Conservation (phyloP, 1,139 yeast genomes). For the Geotrichum fermentans region DNA sequence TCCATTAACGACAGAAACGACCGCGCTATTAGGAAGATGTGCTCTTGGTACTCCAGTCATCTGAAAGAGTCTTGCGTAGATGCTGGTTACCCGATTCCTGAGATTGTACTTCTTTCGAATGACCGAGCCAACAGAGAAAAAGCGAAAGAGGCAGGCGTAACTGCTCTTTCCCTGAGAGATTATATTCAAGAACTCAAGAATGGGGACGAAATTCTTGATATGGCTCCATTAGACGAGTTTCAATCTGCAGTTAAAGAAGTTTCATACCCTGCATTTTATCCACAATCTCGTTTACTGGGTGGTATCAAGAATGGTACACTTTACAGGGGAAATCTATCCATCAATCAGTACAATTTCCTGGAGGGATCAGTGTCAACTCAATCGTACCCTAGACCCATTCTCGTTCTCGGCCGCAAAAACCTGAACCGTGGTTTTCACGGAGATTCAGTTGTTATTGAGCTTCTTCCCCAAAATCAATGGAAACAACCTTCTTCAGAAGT, state of each 20-base stretch:
- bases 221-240: conserved; percentile 58
- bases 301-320: conserved; percentile 84
- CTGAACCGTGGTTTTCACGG: conserved; percentile 89
- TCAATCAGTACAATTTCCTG: conserved; percentile 79
- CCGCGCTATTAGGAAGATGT: conserved; percentile 75
- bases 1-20: conserved; percentile 87
- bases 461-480: conserved; percentile 85
- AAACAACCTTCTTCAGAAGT: conserved; percentile 75
- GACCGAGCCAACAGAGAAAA: conserved; percentile 63
- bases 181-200: conserved; percentile 72
- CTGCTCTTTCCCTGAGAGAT: conserved; percentile 53
- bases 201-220: conserved; percentile 71
- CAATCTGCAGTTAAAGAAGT: conserved; percentile 45
- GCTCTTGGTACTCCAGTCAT: conserved; percentile 69
- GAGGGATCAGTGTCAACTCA: conserved; percentile 79
- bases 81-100: conserved; percentile 35
- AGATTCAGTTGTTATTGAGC: conserved; percentile 85
- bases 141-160: conserved; percentile 52
- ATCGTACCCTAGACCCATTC: conserved; percentile 74
- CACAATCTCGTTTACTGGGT: conserved; percentile 79
- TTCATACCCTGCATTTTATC: conserved; percentile 70
- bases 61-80: conserved; percentile 38
- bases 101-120: conserved; percentile 66
- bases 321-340: conserved; percentile 76
- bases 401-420: conserved; percentile 76